phyloP scores from a whole-genome alignment of 2,329 filamentous ascomycete species.

The Graphium sp. region DNA sequence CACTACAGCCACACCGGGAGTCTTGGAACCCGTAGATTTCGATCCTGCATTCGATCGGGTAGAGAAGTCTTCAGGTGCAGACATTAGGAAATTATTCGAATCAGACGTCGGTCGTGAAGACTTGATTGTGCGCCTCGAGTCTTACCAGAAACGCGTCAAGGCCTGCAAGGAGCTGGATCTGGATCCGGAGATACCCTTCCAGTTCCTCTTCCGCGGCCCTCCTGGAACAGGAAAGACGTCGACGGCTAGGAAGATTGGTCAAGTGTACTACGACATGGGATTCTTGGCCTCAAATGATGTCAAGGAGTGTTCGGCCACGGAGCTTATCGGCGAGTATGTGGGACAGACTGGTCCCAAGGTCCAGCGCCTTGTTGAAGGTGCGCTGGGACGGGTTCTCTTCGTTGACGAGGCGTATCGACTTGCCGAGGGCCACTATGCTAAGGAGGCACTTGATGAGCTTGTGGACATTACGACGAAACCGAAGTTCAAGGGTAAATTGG shows the following conservation, averaged over 20 bases:
- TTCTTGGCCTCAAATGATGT: conserved; percentile 44
- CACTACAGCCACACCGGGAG: conserved; percentile 20
- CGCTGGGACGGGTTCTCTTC: conserved; percentile 49
- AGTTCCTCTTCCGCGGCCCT: conserved; percentile 49
- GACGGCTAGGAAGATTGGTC: conserved; percentile 56
- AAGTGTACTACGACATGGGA: conserved; percentile 60
- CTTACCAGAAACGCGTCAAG: conserved; percentile 29
- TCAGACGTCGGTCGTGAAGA: conserved; percentile 33
- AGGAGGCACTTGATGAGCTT: conserved; percentile 36
- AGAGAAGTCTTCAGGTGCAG: conserved; percentile 10
- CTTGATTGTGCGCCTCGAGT: conserved; percentile 32
- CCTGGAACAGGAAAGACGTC: conserved; percentile 61
- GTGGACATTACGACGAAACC: conserved; percentile 36
- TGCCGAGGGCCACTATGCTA: conserved; percentile 33
- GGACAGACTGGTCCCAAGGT: conserved; percentile 54
- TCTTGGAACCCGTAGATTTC: conserved; percentile 60
- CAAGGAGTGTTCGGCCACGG: conserved; percentile 48
- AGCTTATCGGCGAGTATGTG: conserved; percentile 50
- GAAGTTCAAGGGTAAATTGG: conserved; percentile 38
- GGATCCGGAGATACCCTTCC: conserved; percentile 42
- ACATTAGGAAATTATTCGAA: neutral
- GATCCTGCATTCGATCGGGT: conserved; percentile 47
- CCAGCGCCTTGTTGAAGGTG: conserved; percentile 35
- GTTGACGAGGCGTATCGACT: conserved; percentile 60
- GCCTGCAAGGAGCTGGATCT: conserved; percentile 1